Evolutionary conservation across 2,329 filamentous ascomycete species (phyloP).

Genomic region (Exophiala xenobiotica): DNA sequence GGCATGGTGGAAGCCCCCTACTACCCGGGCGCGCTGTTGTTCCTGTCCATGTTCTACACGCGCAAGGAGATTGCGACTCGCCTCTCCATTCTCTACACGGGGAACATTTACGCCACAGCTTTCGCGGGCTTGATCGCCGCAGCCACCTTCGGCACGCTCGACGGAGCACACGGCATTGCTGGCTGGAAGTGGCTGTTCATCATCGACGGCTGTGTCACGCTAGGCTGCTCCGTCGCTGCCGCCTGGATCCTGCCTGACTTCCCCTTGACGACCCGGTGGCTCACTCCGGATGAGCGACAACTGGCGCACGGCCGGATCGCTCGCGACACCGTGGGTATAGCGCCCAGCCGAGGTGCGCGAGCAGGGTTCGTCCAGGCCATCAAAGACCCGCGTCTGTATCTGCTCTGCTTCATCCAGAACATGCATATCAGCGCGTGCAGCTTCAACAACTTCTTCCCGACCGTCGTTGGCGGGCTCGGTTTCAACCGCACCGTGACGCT

Average conservation of each 20-base stretch:
- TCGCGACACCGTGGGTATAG: conserved; percentile 10
- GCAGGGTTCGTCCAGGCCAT: conserved; percentile 23
- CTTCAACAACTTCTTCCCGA: conserved; percentile 49
- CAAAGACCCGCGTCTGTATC: conserved; percentile 39
- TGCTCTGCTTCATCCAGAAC: conserved; percentile 49
- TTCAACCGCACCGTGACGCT: conserved; percentile 51
- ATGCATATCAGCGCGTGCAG: conserved; percentile 44
- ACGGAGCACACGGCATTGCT: conserved; percentile 53
- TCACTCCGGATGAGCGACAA: conserved; percentile 36
- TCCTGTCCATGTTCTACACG: conserved; percentile 56
- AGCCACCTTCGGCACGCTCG: conserved; percentile 60
- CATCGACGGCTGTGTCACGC: conserved; percentile 53
- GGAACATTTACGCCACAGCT: conserved; percentile 60
- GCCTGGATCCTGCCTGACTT: conserved; percentile 44
- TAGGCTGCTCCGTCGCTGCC: conserved; percentile 42
- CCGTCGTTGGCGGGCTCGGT: conserved; percentile 49
- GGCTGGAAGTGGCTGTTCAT: conserved; percentile 64
- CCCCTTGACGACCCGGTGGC: conserved; percentile 39
- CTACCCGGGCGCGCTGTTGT: conserved; percentile 63
- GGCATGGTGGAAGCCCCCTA: conserved; percentile 55
- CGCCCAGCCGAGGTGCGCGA: not conserved
- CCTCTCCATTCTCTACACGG: conserved; percentile 60
- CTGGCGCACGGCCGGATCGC: conserved; percentile 42
- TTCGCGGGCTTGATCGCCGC: conserved; percentile 61
- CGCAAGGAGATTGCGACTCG: conserved; percentile 54